phyloP scores from a whole-genome alignment of 2,329 filamentous ascomycete species.

The Zymoseptoria tritici region DNA sequence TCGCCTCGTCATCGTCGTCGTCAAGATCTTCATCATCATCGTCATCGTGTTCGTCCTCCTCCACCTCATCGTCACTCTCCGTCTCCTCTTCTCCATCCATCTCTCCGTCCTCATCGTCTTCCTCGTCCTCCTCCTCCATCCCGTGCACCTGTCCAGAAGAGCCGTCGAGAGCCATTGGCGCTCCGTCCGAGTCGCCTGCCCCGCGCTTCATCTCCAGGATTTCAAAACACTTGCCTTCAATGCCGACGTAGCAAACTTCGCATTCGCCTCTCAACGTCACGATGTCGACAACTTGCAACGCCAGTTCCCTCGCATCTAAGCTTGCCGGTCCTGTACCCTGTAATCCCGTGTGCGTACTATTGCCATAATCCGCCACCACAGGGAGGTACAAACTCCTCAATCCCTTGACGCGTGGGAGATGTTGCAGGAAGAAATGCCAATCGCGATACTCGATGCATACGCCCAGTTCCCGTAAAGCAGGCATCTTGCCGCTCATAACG shows the following conservation, averaged over 20 bases:
- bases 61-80: constrained; percentile 45
- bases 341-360: constrained; percentile 26
- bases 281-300: constrained; percentile 69
- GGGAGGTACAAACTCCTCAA: constrained; percentile 65
- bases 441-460: constrained; percentile 67
- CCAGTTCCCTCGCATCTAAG: constrained; percentile 59
- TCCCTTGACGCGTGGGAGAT: constrained; percentile 62
- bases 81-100: constrained; percentile 37
- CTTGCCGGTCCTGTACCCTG: constrained; percentile 34
- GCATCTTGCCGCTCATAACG: constrained; percentile 70
- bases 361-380: constrained; percentile 49
- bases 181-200: constrained; percentile 32
- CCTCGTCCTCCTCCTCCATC: constrained; percentile 42
- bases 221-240: constrained; percentile 73
- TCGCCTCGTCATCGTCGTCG: constrained; percentile 31
- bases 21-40: constrained; percentile 34
- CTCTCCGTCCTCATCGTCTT: constrained; percentile 42
- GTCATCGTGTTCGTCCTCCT: constrained; percentile 29
- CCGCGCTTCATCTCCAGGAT: constrained; percentile 58
- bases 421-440: constrained; percentile 75
- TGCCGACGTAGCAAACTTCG: constrained; percentile 68
- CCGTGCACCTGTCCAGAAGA: constrained; percentile 3
- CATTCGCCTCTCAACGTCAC: constrained; percentile 69
- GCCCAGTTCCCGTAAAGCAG: constrained; percentile 61
- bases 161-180: constrained; percentile 16